Percentiles rank a stretch among this genome's conserved stretches.
These are phyloP conservation scores for Arachis stenosperma DNA, from an alignment of 306 rosid genomes.

Conservation along the genomic window DNA sequence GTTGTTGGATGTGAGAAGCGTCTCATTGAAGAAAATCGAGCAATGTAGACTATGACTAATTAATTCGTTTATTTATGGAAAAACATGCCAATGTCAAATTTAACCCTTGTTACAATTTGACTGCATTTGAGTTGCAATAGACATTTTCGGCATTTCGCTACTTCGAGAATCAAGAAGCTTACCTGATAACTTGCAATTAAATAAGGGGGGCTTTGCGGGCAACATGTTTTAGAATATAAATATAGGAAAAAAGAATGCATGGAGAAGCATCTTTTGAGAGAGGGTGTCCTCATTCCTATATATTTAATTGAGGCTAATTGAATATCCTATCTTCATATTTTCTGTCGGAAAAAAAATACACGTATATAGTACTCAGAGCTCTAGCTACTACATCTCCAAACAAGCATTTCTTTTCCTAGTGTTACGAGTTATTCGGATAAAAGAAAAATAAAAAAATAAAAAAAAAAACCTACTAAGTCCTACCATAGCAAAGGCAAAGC, in stretches of 20 bases:
- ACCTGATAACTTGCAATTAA: background rate
- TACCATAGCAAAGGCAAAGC: conserved; percentile 24
- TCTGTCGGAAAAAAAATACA: conserved; percentile 45
- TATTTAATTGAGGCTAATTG: conserved; percentile 1
- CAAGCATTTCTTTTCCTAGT: conserved; percentile 40
- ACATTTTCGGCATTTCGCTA: conserved; percentile 1
- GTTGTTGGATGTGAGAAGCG: conserved; percentile 29
- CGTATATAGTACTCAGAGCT: conserved; percentile 55
- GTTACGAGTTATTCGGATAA: conserved; percentile 40
- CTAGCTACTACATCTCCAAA: conserved; percentile 27
- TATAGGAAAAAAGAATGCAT: conserved; percentile 1
- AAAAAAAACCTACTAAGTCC: too few species aligned
- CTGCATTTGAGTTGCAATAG: background rate
- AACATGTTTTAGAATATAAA: conserved; percentile 1
- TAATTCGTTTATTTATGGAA: background rate
- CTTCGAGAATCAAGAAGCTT: background rate
- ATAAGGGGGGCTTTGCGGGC: conserved; percentile 1
- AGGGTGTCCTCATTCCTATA: conserved; percentile 8
- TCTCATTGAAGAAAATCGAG: conserved; percentile 28
- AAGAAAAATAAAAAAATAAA: background rate
- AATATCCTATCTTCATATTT: conserved; percentile 39
- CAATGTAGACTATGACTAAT: conserved; percentile 12
- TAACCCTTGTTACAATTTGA: background rate
- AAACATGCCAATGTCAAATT: background rate
- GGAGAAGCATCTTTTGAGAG: conserved; percentile 26